Evolutionary conservation across 768 basidiomycete genomes (phyloP).

Genomic region (Suillus subalutaceus): DNA sequence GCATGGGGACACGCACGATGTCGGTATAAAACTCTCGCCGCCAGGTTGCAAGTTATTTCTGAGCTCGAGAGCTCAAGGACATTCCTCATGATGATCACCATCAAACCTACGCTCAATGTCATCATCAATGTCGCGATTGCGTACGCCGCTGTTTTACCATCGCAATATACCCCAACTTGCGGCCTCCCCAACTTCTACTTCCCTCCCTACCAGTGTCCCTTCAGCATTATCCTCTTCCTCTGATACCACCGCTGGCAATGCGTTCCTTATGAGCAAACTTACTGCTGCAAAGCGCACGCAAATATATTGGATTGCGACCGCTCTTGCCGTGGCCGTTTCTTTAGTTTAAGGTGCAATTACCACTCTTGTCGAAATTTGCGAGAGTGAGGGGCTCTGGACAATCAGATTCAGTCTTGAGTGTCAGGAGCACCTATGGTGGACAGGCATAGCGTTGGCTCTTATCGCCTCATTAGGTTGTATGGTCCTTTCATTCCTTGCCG

Average conservation of each 20-base stretch:
- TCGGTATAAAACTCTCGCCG: no score
- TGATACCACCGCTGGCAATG: background rate
- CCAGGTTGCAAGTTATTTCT: no score
- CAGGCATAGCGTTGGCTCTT: conserved; percentile 5
- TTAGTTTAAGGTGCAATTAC: conserved; percentile 4
- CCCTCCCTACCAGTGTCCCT: background rate
- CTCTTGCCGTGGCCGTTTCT: background rate
- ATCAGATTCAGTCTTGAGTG: conserved; percentile 1
- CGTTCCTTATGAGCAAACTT: background rate
- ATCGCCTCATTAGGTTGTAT: background rate
- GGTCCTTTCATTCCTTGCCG: conserved; percentile 2
- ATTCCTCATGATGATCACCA: background rate
- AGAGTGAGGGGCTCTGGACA: conserved; percentile 5
- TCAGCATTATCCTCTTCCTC: background rate
- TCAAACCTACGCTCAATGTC: background rate
- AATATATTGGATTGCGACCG: conserved; percentile 6
- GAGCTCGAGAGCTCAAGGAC: no score
- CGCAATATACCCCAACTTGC: background rate
- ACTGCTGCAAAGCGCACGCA: background rate
- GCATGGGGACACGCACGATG: no score
- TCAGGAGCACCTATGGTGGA: conserved; percentile 5
- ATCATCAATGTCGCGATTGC: background rate
- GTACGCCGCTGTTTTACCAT: background rate
- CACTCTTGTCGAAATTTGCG: conserved; percentile 5
- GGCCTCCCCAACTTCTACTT: background rate